These are phyloP conservation scores for Agastache rugosa DNA, from an alignment of 257 asterid species.

Conservation along the genomic window DNA sequence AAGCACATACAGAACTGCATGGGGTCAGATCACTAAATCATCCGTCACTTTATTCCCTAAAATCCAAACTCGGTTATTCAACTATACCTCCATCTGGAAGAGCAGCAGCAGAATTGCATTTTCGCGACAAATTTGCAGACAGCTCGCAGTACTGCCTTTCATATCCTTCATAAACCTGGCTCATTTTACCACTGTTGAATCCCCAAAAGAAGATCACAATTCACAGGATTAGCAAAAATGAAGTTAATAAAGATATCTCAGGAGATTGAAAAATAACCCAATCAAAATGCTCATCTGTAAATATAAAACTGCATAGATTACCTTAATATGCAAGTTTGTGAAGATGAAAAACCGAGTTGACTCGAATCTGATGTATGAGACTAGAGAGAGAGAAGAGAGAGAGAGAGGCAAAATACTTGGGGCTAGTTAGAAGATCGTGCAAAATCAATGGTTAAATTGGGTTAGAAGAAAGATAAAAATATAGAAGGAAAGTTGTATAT, in stretches of 20 bases:
- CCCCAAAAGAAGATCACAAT: constrained; percentile 26
- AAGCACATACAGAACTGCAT: constrained; percentile 1
- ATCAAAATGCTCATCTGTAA: constrained; percentile 1
- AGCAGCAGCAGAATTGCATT: constrained; percentile 67
- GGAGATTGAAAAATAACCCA: constrained; percentile 16
- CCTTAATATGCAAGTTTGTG: constrained; percentile 33
- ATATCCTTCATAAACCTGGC: constrained; percentile 87
- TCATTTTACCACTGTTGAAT: constrained; percentile 56
- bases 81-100: constrained; percentile 78
- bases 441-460: not conserved
- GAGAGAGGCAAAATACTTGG: constrained; percentile 27
- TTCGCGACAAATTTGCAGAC: constrained; percentile 79
- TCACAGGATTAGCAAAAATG: constrained; percentile 10
- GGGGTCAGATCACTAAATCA: constrained; percentile 33
- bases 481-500: not conserved
- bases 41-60: constrained; percentile 11
- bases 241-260: not conserved
- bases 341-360: constrained; percentile 36
- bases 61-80: constrained; percentile 13
- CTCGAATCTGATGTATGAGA: constrained; percentile 41
- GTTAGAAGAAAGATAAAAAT: not conserved
- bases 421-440: constrained; percentile 22
- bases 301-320: not conserved
- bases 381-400: constrained; percentile 20
- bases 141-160: constrained; percentile 96